Base-by-base conservation (phyloP, 2,329 filamentous ascomycete genomes). In the Tolypocladium album region DNA sequence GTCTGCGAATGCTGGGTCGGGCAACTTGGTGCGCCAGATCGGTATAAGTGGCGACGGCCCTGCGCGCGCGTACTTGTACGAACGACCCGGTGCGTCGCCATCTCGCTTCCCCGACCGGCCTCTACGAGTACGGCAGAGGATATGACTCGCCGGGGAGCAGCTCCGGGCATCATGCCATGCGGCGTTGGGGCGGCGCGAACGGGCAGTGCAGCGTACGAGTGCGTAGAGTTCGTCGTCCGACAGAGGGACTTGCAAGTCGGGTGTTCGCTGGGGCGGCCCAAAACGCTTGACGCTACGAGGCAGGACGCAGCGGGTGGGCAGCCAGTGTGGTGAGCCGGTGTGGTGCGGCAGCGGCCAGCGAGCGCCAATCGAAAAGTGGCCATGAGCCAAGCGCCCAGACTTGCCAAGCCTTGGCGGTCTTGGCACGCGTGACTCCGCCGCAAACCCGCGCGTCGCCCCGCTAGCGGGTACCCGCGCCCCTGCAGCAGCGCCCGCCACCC, bases 321-420 rank as follows among this genome's bases (percentile, higher is more conserved):
- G 27, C 47, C 3, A 9, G 17, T 13, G 50, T 36, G 50, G 31
- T 34, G 50, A 34, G 27, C 47, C 3, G 3, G 17, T 13, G 50
- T 36, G 50, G 31, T 34, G 50, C 31, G 50, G 50, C 50, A 53
- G 50, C 34, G 53, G 53, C 34, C 31, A 31, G 39, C 56, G 38
- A 38, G 45, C 58, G 58, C 71, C 71, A 74, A 74, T 74, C 60
- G 65, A 61, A 67, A 56, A 56, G 52, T 58, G 62, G 59, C 61
- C 62, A 70, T 70, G 69, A 67, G 67, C 67, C 68, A 67, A 66
- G 65, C 67, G 72, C 73, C 73, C 70, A 75, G 72, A 61, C 61
- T 58, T 66, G 73, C 73, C 73, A 75, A 75, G 72, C 0, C 71
- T 73, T 74, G 72, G 70, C 71, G 60, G 34, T 60, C 71, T 74